These are phyloP conservation scores for Kappamyces sp. DNA, from an alignment of 192 early-diverging fungal genomes.

Conservation along the genomic window DNA sequence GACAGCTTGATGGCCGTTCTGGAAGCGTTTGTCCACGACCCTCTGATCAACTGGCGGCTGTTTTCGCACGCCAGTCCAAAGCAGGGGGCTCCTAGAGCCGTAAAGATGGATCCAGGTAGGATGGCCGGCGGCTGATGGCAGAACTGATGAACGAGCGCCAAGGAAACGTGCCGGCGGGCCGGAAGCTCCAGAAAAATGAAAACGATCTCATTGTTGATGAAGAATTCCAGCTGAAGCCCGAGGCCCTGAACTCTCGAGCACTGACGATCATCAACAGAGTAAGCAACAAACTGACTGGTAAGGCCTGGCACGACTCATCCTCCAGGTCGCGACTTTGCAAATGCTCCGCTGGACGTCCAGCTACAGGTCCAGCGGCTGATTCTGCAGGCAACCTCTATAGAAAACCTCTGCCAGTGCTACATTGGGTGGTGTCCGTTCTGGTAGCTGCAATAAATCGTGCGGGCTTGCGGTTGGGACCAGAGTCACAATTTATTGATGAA, in stretches of 20 bases:
- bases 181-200: constrained; percentile 46
- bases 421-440: constrained; percentile 43
- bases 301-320: background rate
- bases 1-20: constrained; percentile 97
- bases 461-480: background rate
- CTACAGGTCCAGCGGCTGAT: constrained; percentile 87
- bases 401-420: constrained; percentile 76
- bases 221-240: constrained; percentile 46
- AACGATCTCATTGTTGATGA: constrained; percentile 35
- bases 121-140: constrained; percentile 2
- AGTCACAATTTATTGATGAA: background rate
- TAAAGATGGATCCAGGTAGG: constrained; percentile 10
- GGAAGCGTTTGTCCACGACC: constrained; percentile 97
- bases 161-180: constrained; percentile 34
- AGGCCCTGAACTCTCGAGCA: constrained; percentile 70
- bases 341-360: constrained; percentile 67
- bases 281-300: constrained; percentile 84
- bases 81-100: constrained; percentile 15
- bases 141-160: constrained; percentile 30
- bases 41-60: constrained; percentile 86
- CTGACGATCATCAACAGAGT: constrained; percentile 82
- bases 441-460: constrained; percentile 13
- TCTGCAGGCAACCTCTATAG: constrained; percentile 78
- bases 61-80: constrained; percentile 43
- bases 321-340: constrained; percentile 78